These are phyloP conservation scores for Auricularia heimuer DNA, from an alignment of 768 basidiomycete genomes.

Conservation along the genomic window DNA sequence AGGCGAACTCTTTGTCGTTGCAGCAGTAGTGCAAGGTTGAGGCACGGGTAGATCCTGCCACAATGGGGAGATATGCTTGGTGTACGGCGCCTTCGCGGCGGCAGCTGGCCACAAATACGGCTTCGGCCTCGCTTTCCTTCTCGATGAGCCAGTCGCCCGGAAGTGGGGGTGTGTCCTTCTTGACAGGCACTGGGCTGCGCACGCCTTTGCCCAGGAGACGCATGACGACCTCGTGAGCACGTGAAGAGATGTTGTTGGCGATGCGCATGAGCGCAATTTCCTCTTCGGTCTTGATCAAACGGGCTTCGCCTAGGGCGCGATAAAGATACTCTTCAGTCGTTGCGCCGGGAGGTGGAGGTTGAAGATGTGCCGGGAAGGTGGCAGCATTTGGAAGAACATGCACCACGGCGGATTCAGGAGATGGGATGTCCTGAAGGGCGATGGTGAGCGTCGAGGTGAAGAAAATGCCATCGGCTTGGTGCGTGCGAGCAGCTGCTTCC, in stretches of 20 bases:
- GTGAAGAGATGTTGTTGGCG: constrained; percentile 79
- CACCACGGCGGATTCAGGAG: constrained; percentile 32
- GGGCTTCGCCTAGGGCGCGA: constrained; percentile 66
- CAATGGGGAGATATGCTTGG: constrained; percentile 89
- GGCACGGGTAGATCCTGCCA: constrained; percentile 77
- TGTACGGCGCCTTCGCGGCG: constrained; percentile 74
- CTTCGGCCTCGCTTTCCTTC: constrained; percentile 90
- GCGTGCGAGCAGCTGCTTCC: constrained; percentile 42
- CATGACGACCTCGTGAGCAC: constrained; percentile 91
- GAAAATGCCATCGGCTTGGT: constrained; percentile 35
- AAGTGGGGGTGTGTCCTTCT: constrained; percentile 39
- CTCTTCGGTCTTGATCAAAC: constrained; percentile 63
- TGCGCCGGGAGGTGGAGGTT: background rate
- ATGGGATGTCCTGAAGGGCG: constrained; percentile 29
- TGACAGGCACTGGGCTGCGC: constrained; percentile 36
- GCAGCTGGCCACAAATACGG: constrained; percentile 85
- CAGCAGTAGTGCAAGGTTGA: constrained; percentile 93
- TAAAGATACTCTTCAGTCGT: constrained; percentile 59
- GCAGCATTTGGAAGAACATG: constrained; percentile 49
- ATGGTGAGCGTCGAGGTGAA: constrained; percentile 39
- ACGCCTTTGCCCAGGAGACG: constrained; percentile 72
- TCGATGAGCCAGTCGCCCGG: constrained; percentile 83
- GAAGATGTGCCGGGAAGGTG: constrained; percentile 21
- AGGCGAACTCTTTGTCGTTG: constrained; percentile 79
- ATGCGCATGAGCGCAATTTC: constrained; percentile 70